phyloP scores from a whole-genome alignment of 768 basidiomycete genomes.

The Tulasnella sp. region DNA sequence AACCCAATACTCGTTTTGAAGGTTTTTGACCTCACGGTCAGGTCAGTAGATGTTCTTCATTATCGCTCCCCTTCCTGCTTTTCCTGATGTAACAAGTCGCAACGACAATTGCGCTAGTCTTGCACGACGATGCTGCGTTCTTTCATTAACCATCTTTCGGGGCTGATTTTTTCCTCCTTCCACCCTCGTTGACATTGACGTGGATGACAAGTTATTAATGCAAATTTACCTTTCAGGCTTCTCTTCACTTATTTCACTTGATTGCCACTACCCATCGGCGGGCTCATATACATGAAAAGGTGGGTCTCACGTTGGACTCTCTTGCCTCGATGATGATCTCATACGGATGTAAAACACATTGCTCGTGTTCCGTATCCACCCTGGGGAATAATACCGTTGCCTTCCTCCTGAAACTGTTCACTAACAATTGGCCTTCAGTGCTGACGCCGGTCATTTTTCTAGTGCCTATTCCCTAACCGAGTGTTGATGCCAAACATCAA shows the following conservation, averaged over 20 bases:
- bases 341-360: neutral
- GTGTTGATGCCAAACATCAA: too few relatives aligned
- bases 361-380: neutral
- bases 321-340: neutral
- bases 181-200: neutral
- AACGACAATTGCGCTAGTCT: neutral
- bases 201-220: neutral
- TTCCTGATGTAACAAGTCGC: neutral
- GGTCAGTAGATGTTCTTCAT: neutral
- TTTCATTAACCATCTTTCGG: constrained; percentile 11
- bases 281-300: neutral
- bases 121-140: constrained; percentile 1
- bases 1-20: too few relatives aligned
- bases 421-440: neutral
- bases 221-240: neutral
- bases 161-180: neutral
- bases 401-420: constrained; percentile 3
- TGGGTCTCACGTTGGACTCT: neutral
- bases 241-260: neutral
- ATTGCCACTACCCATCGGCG: neutral
- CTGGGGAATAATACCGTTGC: constrained; percentile 4
- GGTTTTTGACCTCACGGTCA: too few relatives aligned
- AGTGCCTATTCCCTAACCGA: neutral
- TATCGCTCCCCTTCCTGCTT: neutral
- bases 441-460: neutral